These are phyloP conservation scores for Ogataea chonburiensis DNA, from an alignment of 805 yeast species.

Conservation along the genomic window DNA sequence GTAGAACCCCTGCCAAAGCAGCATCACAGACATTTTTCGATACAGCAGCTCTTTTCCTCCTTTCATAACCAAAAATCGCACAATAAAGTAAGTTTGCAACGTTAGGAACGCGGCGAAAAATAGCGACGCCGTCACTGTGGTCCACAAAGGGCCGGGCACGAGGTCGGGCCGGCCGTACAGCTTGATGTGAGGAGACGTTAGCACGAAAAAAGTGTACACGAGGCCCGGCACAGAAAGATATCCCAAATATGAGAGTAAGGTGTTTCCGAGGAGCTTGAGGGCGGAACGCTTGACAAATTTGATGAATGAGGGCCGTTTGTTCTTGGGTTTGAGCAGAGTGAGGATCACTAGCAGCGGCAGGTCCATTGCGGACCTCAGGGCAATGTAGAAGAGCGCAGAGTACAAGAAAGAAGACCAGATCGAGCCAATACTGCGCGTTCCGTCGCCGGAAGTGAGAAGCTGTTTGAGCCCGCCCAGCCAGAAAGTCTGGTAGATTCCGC, in stretches of 20 bases:
- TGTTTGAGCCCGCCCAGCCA: constrained; percentile 41
- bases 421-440: constrained; percentile 37
- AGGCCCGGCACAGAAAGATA: constrained; percentile 45
- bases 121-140: constrained; percentile 35
- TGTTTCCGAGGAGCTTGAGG: constrained; percentile 35
- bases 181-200: constrained; percentile 13
- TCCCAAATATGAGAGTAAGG: constrained; percentile 34
- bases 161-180: constrained; percentile 24
- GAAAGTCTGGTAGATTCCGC: constrained; percentile 43
- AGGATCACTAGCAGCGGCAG: constrained; percentile 8
- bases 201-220: constrained; percentile 35
- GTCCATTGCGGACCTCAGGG: constrained; percentile 22
- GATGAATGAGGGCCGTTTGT: constrained; percentile 8
- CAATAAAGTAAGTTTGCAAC: constrained; percentile 35
- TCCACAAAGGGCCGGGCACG: constrained; percentile 18
- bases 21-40: constrained; percentile 41
- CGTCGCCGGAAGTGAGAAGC: constrained; percentile 26
- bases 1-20: constrained; percentile 48
- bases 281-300: constrained; percentile 25
- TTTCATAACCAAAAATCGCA: constrained; percentile 30
- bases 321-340: constrained; percentile 11
- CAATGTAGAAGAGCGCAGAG: constrained; percentile 31
- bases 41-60: constrained; percentile 36
- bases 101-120: constrained; percentile 35
- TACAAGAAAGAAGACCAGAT: constrained; percentile 35